Conservation (phyloP, 768 basidiomycete genomes). For the Mycena kentingensis region DNA sequence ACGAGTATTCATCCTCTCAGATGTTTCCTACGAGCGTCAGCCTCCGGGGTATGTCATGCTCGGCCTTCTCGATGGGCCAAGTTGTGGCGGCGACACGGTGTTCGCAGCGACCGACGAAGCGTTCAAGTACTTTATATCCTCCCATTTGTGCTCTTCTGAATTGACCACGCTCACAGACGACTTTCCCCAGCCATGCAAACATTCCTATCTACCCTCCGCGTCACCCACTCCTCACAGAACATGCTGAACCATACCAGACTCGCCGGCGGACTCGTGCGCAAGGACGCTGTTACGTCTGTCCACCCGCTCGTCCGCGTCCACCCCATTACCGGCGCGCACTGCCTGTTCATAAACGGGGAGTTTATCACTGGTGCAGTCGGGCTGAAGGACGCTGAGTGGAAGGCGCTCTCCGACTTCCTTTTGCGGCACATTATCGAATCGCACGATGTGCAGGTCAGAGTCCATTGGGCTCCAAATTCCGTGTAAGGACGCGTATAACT, state of each 20-base stretch:
- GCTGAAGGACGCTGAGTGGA: conserved; percentile 30
- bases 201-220: conserved; percentile 21
- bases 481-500: too few species aligned
- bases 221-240: conserved; percentile 28
- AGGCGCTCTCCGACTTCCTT: conserved; percentile 27
- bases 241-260: conserved; percentile 28
- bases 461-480: conserved; percentile 28
- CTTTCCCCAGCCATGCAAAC: conserved; percentile 18
- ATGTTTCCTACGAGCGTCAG: conserved; percentile 26
- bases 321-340: conserved; percentile 29
- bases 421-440: conserved; percentile 28
- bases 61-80: conserved; percentile 23
- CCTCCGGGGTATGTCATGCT: conserved; percentile 27
- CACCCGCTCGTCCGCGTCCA: conserved; percentile 36
- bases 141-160: neutral
- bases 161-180: conserved; percentile 1
- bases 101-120: conserved; percentile 25
- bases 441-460: conserved; percentile 30
- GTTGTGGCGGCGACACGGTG: conserved; percentile 25
- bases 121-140: conserved; percentile 11
- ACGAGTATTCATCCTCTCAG: too few species aligned
- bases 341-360: conserved; percentile 32
- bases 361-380: conserved; percentile 30
- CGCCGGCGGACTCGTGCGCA: conserved; percentile 29
- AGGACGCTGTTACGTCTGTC: conserved; percentile 28